Evolutionary conservation across 495 filamentous ascomycete species (phyloP), one percentile per base, ranked within the genome.

Genomic region (Elasticomyces elasticus): DNA sequence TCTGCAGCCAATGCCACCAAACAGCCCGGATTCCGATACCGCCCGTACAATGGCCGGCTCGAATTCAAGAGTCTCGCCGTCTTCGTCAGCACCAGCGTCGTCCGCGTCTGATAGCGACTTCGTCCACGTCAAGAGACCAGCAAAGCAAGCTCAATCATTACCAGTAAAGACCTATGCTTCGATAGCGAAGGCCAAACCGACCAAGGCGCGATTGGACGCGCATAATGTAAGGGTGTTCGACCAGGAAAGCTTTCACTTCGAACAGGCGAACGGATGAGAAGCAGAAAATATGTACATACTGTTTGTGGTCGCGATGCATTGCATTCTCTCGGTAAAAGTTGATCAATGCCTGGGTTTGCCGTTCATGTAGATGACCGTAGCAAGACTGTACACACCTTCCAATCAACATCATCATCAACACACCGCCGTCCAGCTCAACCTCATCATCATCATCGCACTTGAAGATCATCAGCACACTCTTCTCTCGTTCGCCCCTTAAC

Each of bases 71-170:
- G 9, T 27, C 22, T 41, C 30, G 28, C 30, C 13, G 49, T 19
- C 13, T 10, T 41, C 49, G 6, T 40, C 49, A 22, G 6, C 33
- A 13, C 28, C 49, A 17, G 13, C 30, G 28, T 51, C 33, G n/a
- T 38, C 49, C 17, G 30, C 17, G 6, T 51, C 49, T 13, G 49
- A 51, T 12, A 25, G 49, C 37, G 49, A 51, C 22, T 38, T 46
- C 11, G 30, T 51, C 13, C 33, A 51, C 17, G 49, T 51, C 6
- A 28, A 33, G 2, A n/a, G 26, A 2, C 49, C 49, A 6, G 22
- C 30, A 2, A 37, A 51, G 28, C 31, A 4, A 22, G 28, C 17
- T 11, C 49, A 41, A 23, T 2, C 49, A 9, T 17, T 23, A 45
- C 19, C 42, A 45, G 42, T 23, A 45, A 45, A 15, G 24, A 9